phyloP scores from a whole-genome alignment of 2,329 filamentous ascomycete genomes.

The Diplocarpon rosae region DNA sequence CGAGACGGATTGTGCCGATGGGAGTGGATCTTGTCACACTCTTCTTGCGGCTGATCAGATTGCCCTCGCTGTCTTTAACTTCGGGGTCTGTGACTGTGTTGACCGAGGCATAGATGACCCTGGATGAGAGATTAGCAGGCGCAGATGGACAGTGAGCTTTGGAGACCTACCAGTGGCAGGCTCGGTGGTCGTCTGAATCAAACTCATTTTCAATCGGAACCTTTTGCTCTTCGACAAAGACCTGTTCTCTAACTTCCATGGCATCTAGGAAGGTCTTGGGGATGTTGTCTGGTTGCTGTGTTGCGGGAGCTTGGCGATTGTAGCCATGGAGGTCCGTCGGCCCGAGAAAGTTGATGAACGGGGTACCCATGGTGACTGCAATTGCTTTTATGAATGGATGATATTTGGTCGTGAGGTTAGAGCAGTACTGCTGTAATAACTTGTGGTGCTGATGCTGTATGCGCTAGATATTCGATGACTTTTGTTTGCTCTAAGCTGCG shows the following conservation, averaged over 20 bases:
- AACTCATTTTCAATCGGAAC: constrained; percentile 58
- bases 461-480: too few relatives aligned
- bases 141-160: not conserved
- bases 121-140: constrained; percentile 2
- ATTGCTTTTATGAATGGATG: not conserved
- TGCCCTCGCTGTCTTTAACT: constrained; percentile 33
- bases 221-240: constrained; percentile 50
- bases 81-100: constrained; percentile 35
- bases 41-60: constrained; percentile 32
- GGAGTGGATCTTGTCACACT: constrained; percentile 30
- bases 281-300: constrained; percentile 35
- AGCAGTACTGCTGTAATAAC: not conserved
- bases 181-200: constrained; percentile 68
- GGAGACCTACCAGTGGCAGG: constrained; percentile 63
- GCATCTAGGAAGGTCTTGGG: constrained; percentile 50
- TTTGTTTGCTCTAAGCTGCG: too few relatives aligned
- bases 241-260: constrained; percentile 48
- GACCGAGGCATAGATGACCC: constrained; percentile 54
- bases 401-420: not conserved
- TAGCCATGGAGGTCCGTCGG: constrained; percentile 41
- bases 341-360: constrained; percentile 24
- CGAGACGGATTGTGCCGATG: constrained; percentile 40
- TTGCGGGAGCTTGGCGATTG: constrained; percentile 30
- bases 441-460: not conserved
- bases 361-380: constrained; percentile 19